Evolutionary conservation across 768 basidiomycete genomes (phyloP).

Genomic region (Suillus tomentosus): DNA sequence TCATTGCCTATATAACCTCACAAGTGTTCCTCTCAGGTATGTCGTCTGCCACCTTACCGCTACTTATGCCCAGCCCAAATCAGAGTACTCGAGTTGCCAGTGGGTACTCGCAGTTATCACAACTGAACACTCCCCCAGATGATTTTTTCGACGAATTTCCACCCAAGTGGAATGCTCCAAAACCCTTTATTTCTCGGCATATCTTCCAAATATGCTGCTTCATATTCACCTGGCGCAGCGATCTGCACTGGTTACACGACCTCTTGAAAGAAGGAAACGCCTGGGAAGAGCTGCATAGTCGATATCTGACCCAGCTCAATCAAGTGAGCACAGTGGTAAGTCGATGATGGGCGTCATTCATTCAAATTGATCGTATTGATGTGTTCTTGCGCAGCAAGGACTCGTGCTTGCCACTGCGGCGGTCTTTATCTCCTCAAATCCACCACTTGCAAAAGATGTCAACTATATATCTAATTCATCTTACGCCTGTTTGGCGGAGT

Average conservation of each 20-base stretch:
- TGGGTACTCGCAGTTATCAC: neutral
- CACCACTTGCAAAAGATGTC: neutral
- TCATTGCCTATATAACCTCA: neutral
- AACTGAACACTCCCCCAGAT: neutral
- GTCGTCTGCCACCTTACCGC: neutral
- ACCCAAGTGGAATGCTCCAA: neutral
- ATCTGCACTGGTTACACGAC: neutral
- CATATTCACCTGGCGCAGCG: neutral
- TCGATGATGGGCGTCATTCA: neutral
- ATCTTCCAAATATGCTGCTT: neutral
- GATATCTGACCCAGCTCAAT: neutral
- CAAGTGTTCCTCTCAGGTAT: neutral
- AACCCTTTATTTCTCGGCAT: neutral
- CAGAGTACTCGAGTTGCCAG: neutral
- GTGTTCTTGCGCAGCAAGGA: neutral
- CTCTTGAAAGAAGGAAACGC: neutral
- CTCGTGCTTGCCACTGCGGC: neutral
- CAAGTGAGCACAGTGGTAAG: neutral
- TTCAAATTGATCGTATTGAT: neutral
- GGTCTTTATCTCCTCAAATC: neutral
- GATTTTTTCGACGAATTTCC: neutral
- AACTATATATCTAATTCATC: neutral
- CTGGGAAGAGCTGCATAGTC: neutral
- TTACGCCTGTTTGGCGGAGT: slow-evolving; percentile 1
- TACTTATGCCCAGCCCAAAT: neutral